Evolutionary conservation across 2,329 filamentous ascomycete genomes (phyloP).

Genomic region (Trichoderma arundinaceum): DNA sequence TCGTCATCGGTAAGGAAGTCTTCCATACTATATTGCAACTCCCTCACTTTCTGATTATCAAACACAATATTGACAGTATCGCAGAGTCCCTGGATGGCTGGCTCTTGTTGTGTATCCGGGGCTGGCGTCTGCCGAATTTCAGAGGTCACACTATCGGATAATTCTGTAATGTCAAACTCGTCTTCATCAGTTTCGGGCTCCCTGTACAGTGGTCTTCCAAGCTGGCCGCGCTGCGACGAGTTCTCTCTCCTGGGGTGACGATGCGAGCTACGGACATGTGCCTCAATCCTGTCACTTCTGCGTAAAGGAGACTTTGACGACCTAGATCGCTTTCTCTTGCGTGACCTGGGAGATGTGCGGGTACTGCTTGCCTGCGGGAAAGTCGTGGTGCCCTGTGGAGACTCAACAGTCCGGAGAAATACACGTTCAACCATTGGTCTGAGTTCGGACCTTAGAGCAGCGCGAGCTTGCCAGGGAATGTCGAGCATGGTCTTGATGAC

Average conservation of each 20-base stretch:
- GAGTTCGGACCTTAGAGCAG: constrained; percentile 80
- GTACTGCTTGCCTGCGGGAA: constrained; percentile 35
- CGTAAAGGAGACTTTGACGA: constrained; percentile 42
- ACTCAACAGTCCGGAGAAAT: constrained; percentile 60
- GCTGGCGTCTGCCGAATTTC: constrained; percentile 8
- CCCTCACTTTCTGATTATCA: constrained; percentile 75
- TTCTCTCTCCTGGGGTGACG: constrained; percentile 32
- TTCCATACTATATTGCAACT: constrained; percentile 70
- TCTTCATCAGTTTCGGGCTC: constrained; percentile 56
- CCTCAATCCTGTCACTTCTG: constrained; percentile 47
- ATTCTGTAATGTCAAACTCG: constrained; percentile 43
- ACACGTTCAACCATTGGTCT: constrained; percentile 70
- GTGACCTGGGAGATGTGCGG: constrained; percentile 21
- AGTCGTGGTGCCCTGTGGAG: constrained; percentile 46
- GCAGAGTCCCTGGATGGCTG: constrained; percentile 70
- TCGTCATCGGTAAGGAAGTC: constrained; percentile 67
- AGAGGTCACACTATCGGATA: constrained; percentile 29
- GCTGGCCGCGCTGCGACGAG: constrained; percentile 32
- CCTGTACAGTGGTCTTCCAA: constrained; percentile 46
- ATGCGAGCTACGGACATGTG: constrained; percentile 34
- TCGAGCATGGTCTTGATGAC: constrained; percentile 79
- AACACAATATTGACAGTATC: constrained; percentile 72
- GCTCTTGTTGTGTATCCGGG: constrained; percentile 6
- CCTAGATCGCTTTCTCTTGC: constrained; percentile 34
- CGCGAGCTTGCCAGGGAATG: constrained; percentile 80